Base-by-base conservation (phyloP, 495 filamentous ascomycete species). In the Penicillium malachiteum region DNA sequence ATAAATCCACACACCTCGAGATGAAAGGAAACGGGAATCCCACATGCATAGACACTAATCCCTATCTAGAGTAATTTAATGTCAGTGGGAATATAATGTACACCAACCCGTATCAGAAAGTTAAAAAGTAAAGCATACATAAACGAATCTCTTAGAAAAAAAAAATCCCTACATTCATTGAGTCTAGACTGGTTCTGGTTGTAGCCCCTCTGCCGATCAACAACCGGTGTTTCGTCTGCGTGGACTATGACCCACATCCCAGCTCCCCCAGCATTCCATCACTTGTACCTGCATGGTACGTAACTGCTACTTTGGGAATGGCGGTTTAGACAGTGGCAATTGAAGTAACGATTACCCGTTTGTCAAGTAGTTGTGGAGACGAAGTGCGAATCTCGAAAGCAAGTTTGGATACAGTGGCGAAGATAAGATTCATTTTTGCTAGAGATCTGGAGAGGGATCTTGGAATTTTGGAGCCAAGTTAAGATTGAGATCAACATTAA, bases 221-320 rank as follows among this genome's bases (percentile, higher is more conserved):
- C 34, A 32, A 57, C 54, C 55, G 40, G 55, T 57, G 62, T 65
- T 65, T 65, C 59, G 58, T 46, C 52, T 58, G 21, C n/a, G 58
- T 62, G 59, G 59, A 44, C n/a, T 32, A 18, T n/a, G 56, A 31
- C 50, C 62, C 59, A 63, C 56, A 35, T 26, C 37, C 51, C 63
- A 62, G 56, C 56, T 65, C 58, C 32, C 35, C 45, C 49, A 33
- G 18, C 16, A 44, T 17, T 33, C 8, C 7, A 26, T n/a, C 14
- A n/a, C 12, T n/a, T 39, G 52, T 64, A 58, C 45, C 43, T 52
- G 59, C 52, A 58, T 40, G 14, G 8, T 4, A 14, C 18, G 62
- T 65, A 55, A 13, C 54, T 17, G 37, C 38, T 62, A 65, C 58
- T 13, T 49, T 45, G 44, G 45, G 44, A 7, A 17, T 16, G 26